Base-by-base conservation (phyloP, 148 eudicot species). In the Nepenthes gracilis region DNA sequence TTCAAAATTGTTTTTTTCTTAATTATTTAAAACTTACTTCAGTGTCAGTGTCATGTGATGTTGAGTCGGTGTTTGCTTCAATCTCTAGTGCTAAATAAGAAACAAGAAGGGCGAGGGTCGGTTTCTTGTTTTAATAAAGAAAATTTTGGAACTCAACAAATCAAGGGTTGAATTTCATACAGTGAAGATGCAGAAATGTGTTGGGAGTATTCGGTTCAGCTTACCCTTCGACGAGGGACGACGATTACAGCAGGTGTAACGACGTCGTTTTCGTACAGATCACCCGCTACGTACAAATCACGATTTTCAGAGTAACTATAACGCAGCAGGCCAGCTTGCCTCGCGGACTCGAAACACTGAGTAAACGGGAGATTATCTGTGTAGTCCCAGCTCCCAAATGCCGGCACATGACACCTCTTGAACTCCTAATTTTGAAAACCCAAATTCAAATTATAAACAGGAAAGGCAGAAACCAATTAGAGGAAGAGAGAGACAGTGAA, bases 381-480 rank as follows among this genome's bases (percentile, higher is more conserved):
- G 75, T 77, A 83, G 54, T 87, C 91, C 97, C 95, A 91, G 70
- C 93, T 83, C 36, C 97, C 97, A 67, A 91, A 91, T 12, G 90
- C 83, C 2, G 96, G 96, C 10, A 91, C 92, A 38, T 87, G 92
- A 57, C 53, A 5, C 53, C 53, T 49, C 53, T 11, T 49, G 10
- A 49, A 10, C 53, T 49, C 53, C 53, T 49, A 49, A n/a, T 49
- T 49, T 40, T 8, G 6, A 40, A 40, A 49, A 49, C 1, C 12
- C 15, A 49, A 6, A 6, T n/a, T n/a, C 6, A 49, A 23, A 23
- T 23, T 23, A 23, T 23, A 23, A 23, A 23, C 23, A 23, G 23
- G 23, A 23, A 23, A 23, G 23, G 23, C 23, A 23, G 23, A 49
- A 49, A 49, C 11, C 53, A 49, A 11, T n/a, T 49, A 38, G 55